Conservation (phyloP, 2,329 filamentous ascomycete genomes). For the Fusarium sp. region DNA sequence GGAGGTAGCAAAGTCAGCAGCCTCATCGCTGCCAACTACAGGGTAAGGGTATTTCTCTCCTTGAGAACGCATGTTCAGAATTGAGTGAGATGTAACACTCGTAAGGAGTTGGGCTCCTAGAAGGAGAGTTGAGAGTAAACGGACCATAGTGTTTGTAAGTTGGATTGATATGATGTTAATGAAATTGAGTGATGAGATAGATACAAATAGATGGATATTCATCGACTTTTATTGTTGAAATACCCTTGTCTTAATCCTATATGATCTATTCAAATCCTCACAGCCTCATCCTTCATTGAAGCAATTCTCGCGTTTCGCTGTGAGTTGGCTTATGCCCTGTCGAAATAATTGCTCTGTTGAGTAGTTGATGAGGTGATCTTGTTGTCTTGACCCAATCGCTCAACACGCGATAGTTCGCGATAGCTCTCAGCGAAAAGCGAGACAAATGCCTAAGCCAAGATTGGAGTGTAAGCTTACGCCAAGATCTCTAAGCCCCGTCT, state of each 20-base stretch:
- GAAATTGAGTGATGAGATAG: neutral
- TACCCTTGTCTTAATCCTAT: too few species aligned
- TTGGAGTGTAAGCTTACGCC: neutral
- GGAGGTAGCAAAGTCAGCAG: neutral
- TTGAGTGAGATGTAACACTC: neutral
- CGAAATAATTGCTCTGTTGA: neutral
- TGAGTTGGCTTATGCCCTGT: too few species aligned
- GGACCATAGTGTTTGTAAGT: neutral
- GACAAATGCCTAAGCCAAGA: neutral
- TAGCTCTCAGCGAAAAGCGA: neutral
- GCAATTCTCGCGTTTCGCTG: too few species aligned
- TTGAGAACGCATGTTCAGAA: neutral
- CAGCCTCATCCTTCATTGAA: neutral
- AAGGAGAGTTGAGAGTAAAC: neutral
- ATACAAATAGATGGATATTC: accelerated
- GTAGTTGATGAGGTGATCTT: neutral
- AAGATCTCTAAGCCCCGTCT: too few species aligned
- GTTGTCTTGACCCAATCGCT: neutral
- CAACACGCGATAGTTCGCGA: neutral
- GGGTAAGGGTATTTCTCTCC: neutral
- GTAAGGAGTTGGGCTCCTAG: neutral
- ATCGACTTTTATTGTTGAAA: neutral
- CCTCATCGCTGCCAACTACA: neutral
- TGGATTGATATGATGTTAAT: accelerated
- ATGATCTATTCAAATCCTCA: neutral